Percentiles rank a stretch among this genome's conserved stretches.
Evolutionary conservation across 352 stramenopile species (phyloP).

Genomic region (Phytophthora agathidicida): DNA sequence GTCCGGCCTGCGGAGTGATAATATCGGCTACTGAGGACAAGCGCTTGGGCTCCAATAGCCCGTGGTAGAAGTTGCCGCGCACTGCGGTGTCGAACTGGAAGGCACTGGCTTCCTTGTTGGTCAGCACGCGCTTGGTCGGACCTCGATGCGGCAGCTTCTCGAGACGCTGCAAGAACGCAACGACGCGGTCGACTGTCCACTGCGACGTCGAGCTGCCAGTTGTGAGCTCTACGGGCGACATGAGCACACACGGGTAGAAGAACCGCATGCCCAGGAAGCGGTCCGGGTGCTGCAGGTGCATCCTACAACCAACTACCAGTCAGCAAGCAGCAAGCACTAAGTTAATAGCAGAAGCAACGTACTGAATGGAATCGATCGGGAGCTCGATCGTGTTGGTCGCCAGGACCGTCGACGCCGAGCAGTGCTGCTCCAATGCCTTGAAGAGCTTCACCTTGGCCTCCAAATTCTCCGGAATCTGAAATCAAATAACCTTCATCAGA

Average conservation of each 20-base stretch:
- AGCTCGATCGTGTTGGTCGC: constrained; percentile 71
- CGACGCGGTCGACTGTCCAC: constrained; percentile 46
- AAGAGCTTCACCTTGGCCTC: constrained; percentile 67
- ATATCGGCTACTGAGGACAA: constrained; percentile 40
- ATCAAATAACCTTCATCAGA: background rate
- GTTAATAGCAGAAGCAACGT: constrained; percentile 9
- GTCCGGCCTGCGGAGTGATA: constrained; percentile 47
- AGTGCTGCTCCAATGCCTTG: constrained; percentile 57
- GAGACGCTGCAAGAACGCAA: constrained; percentile 52
- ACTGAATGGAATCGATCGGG: constrained; percentile 68
- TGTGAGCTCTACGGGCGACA: constrained; percentile 69
- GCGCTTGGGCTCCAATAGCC: constrained; percentile 55
- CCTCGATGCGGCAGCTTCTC: constrained; percentile 72
- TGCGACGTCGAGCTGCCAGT: constrained; percentile 42
- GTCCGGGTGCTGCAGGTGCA: constrained; percentile 45
- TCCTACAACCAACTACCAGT: constrained; percentile 16
- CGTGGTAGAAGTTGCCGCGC: constrained; percentile 64
- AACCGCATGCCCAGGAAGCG: constrained; percentile 75
- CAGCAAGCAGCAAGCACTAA: constrained; percentile 1
- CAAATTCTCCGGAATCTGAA: constrained; percentile 68
- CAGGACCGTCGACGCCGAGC: constrained; percentile 58
- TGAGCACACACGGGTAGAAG: constrained; percentile 73
- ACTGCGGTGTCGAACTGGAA: constrained; percentile 76
- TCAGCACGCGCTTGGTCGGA: constrained; percentile 63
- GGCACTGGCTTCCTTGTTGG: constrained; percentile 54